Base-by-base conservation (phyloP, 441 rosid genomes). In the Adansonia madagascariensis region DNA sequence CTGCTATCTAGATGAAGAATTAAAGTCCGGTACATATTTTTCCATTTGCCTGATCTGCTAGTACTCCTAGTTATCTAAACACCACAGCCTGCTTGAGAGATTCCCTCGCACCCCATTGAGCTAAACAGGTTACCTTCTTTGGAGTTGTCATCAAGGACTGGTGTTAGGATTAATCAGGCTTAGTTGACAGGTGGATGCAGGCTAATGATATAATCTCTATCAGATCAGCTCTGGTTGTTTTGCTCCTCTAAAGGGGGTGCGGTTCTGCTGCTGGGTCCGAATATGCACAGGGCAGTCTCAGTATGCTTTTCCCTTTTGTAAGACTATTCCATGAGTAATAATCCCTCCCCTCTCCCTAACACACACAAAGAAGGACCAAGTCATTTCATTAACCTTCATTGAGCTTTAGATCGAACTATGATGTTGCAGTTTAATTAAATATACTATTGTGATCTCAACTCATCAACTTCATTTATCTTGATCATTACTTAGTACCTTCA, bases 1-100 rank as follows among this genome's bases (percentile, higher is more conserved):
- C 77, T 92, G 81, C 90, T 91, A 6, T 81, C 89, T 70, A 64
- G 75, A 65, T 86, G 84, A 89, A 77, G 43, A 73, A 8, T n/a
- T 17, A 11, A 53, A 72, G 75, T 39, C 63, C 22, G 7, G 27
- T 55, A 35, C 39, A 9, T 20, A 70, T 41, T 24, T 20, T 69
- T 69, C 35, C 31, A 44, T 18, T 66, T 10, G 24, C 53, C 71
- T 44, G 27, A 66, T 12, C 6, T 12, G 66, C 44, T 5, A 12
- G 17, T 12, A 27, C 31, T 62, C 44, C 15, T 14, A 12, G 17
- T 43, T 43, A 17, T 66, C 27, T 6, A 61, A 63, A 35, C 10
- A 14, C 14, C 46, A 62, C 17, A 62, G 46, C 10, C 67, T 62
- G 20, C 68, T 14, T 35, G 68, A 63, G 44, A 35, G 20, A 46